Percentiles rank a stretch among this genome's conserved stretches.
Conservation (phyloP, 2,329 filamentous ascomycete species). For the Penicillium sp. region DNA sequence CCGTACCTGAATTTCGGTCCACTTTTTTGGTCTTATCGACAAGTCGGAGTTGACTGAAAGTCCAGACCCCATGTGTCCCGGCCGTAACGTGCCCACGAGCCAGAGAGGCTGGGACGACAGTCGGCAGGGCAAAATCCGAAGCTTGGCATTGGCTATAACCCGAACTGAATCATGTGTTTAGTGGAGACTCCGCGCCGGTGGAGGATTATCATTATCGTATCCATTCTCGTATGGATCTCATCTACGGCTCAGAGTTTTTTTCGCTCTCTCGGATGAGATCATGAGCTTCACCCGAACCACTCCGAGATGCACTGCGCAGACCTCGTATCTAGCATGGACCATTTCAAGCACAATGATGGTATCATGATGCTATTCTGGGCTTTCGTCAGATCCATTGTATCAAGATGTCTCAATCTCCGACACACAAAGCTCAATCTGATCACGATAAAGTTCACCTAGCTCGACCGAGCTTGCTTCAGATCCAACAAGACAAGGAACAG, state of each 20-base stretch:
- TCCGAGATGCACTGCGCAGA: neutral
- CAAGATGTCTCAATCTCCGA: conserved; percentile 7
- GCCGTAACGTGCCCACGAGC: neutral
- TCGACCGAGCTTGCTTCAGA: neutral
- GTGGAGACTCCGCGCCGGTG: neutral
- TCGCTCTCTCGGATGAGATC: neutral
- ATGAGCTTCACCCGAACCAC: neutral
- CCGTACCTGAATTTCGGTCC: neutral
- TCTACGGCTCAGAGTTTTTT: neutral
- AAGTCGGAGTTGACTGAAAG: neutral
- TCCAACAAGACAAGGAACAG: neutral
- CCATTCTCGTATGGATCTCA: neutral
- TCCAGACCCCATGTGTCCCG: neutral
- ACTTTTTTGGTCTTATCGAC: neutral
- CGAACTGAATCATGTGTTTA: neutral
- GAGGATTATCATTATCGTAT: neutral
- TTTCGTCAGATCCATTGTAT: neutral
- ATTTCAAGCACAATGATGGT: neutral
- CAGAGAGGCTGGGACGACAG: neutral
- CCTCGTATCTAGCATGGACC: neutral
- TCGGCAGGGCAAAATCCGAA: neutral
- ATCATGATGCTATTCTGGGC: neutral
- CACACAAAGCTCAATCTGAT: neutral
- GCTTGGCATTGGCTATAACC: neutral
- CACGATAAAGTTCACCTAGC: neutral